Evolutionary conservation across 805 yeast species (phyloP), one percentile per base, ranked within the genome.

Genomic region (Spathaspora sp.): DNA sequence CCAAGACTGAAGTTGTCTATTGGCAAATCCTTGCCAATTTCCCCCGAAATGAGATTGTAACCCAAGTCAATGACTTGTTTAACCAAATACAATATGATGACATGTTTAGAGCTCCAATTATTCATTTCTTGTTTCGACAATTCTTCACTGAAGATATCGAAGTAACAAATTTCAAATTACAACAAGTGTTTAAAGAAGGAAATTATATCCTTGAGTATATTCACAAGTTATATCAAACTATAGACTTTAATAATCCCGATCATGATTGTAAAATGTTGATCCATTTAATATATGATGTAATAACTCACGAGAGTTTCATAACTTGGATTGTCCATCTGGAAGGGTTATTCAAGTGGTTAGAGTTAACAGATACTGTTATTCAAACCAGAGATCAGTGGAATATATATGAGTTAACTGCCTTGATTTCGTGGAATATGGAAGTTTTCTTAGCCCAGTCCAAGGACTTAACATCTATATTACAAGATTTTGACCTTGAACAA

Each of bases 401-500:
- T 46, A 68, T 69, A 35, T 62, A 63, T 28, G 66, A 75, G 50
- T 51, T 72, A 17, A 62, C 69, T 1, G 68, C 70, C 2, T 61
- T 79, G 16, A 59, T 77, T 4, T 65, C 76, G 0, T 79, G 82
- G 82, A 53, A 65, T 14, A 55, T 64, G 45, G 71, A 69, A 18
- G 20, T 16, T 58, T 70, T 43, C 70, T 62, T 52, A 55, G 57
- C 14, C 42, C 49, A 5, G 54, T 65, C 40, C 49, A 64, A 44
- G 1, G 43, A 44, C 20, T 55, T 70, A 0, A 46, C 48, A 11
- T 45, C 52, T n/a, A 52, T 60, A 55, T 20, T 46, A 20, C 20
- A 49, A 12, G 50, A 44, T 40, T 49, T 60, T 38, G 53, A 54
- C 1, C 49, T 56, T 16, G 59, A 53, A 35, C 17, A 20, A 1